Evolutionary conservation across 129 eudicot species (phyloP).

Genomic region (Artemisia argyi): DNA sequence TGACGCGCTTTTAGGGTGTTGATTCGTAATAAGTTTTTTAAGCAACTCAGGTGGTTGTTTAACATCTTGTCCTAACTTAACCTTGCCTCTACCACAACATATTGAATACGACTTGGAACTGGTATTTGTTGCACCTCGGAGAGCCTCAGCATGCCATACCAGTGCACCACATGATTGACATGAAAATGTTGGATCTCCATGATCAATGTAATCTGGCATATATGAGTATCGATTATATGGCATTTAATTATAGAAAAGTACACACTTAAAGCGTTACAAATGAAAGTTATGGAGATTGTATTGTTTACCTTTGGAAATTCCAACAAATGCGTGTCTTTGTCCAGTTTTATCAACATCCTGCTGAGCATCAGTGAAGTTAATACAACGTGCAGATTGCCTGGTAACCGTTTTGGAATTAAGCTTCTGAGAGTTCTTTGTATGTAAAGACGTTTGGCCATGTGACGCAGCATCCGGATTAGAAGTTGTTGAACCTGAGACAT

Average conservation of each 20-base stretch:
- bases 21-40: background rate
- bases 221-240: too few relatives aligned
- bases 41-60: background rate
- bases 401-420: too few relatives aligned
- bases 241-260: too few relatives aligned
- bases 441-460: background rate
- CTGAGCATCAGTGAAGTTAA: background rate
- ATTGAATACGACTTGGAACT: background rate
- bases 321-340: background rate
- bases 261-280: too few relatives aligned
- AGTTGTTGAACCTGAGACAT: too few relatives aligned
- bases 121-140: background rate
- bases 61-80: background rate
- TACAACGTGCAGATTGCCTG: background rate
- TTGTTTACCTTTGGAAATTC: background rate
- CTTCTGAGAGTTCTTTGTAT: too few relatives aligned
- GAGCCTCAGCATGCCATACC: background rate
- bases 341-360: background rate
- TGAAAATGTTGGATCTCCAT: background rate
- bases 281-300: too few relatives aligned
- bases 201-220: background rate
- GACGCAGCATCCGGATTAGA: too few relatives aligned
- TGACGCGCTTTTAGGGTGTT: background rate
- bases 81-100: background rate
- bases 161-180: background rate